Base-by-base conservation (phyloP, 2,329 filamentous ascomycete species). In the Chrysoporthe deuterocubensis region DNA sequence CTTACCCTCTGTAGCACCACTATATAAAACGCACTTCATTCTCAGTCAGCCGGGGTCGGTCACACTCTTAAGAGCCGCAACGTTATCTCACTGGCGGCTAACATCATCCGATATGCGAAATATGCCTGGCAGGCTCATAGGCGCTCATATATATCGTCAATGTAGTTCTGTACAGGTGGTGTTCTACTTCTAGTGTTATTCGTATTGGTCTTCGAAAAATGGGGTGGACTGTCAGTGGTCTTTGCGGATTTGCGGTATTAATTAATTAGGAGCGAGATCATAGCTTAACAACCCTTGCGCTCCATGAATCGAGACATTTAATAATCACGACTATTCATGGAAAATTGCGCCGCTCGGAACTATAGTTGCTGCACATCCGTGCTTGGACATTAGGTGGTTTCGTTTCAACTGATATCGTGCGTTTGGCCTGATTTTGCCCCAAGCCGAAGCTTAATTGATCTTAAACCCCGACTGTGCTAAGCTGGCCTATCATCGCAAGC, bases 351-450 rank as follows among this genome's bases (percentile, higher is more conserved):
- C 18, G 44, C 6, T 54, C 60, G 60, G 60, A 62, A 52, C 14
- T 56, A 61, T 64, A 62, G 56, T 42, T 52, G 56, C 46, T 43
- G 50, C 62, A 60, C 43, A 65, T 65, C 62, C 66, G 62, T 65
- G 56, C 56, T 52, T 3, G 56, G 63, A 60, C 26, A 56, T 43
- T 16, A 40, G 42, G 54, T 61, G 66, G 66, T 65, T 61, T 67
- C 46, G 66, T 67, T 65, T 67, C 62, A 46, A 67, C 66, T 67
- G 66, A 67, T 65, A 44, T 65, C 64, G 32, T 46, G 52, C 34
- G 66, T 67, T 67, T 67, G 66, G 66, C 66, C 66, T 62, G 66
- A 67, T 67, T n/a, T 52, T 16, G 50, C 16, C 43, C 43, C 48
- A 16, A 32, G 46, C 46, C 44, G 58, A 65, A 60, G 34, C 60